Evolutionary conservation across 441 rosid species (phyloP), one percentile per base, ranked within the genome.

Genomic region (Euphorbia corollata): DNA sequence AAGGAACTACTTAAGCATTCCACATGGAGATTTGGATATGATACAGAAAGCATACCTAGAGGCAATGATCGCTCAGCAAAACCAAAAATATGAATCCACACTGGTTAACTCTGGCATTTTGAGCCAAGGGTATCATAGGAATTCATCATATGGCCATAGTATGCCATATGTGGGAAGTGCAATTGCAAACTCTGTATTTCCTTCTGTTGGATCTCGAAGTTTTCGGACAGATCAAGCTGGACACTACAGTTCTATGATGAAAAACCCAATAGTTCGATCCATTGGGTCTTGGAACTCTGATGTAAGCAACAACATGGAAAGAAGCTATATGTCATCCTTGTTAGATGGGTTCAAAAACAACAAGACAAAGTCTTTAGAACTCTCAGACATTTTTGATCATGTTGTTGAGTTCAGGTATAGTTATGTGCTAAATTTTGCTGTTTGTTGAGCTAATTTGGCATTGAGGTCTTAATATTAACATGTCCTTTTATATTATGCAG

Each of bases 321-420:
- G 78, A 72, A 84, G 80, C 77, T 72, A 66, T 23, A 30, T 36
- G 0, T 73, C 87, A 55, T 83, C 97, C 65, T 84, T 88, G 72
- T 63, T 92, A 64, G 97, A 90, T 64, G 94, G 84, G 75, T 86
- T 90, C 72, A 92, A 92, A 88, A 85, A 79, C 78, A 88, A 81
- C 83, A 88, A 88, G 80, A 77, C 82, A 50, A 79, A 82, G 74
- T 83, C 91, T 67, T 85, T 86, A 68, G 91, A 92, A 76, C 85
- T 90, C 66, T 76, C 86, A 39, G 92, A 87, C 63, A 85, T 92
- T 64, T 73, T 78, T 76, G 87, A 77, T 45, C 94, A 88, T 68
- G 89, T 85, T 70, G 87, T 88, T 67, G 90, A 90, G 78, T 90
- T 92, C 86, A 88, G 98, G 98, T 92, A 73, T 34, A 61, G 23